Evolutionary conservation across 495 filamentous ascomycete genomes (phyloP), one percentile per base, ranked within the genome.

Genomic region (Bathelium albidoporum): DNA sequence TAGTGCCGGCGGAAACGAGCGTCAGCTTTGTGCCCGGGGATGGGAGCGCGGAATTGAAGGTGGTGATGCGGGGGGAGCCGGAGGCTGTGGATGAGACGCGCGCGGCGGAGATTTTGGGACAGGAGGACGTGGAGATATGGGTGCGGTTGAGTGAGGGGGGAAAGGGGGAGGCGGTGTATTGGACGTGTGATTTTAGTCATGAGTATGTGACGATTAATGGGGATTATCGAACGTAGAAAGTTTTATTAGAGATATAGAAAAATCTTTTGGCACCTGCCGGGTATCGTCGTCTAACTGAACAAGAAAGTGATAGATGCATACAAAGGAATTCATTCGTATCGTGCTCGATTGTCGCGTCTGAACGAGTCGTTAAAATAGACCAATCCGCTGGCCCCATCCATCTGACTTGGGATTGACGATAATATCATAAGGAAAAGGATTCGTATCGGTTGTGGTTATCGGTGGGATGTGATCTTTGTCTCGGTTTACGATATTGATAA

Each of bases 181-280:
- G 90, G 88, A 96, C 93, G 66, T 97, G 94, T 74, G 94, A 97
- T 78, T 95, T 96, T 75, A 96, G 91, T 75, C 94, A 97, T 74
- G 94, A 97, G 77, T 98, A 94, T 79, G 90, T 86, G 52, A 95
- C 90, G 39, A 96, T 95, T 71, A 95, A 96, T 74, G 90, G 88
- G 55, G 90, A 96, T 74, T 96, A 96, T 77, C 78, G 90, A 66
- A 94, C 90, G 62, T 93, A 67, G 75, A 58, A 28, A 43, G 20
- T 41, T 4, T 14, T 62, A 55, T 55, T 5, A 55, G 18, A 5
- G 49, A 7, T 29, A 22, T 55, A 5, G 49, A 55, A 55, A 55
- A n/a, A n/a, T n/a, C 14, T 39, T 5, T 39, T 39, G 34, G 34
- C 34, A 5, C 34, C 34, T 14, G 34, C 34, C 34, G 34, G 34